A percentile compares a stretch with the other conserved stretches of the same genome.
phyloP scores from a whole-genome alignment of 352 stramenopile species.

The Phytopythium litorale region DNA sequence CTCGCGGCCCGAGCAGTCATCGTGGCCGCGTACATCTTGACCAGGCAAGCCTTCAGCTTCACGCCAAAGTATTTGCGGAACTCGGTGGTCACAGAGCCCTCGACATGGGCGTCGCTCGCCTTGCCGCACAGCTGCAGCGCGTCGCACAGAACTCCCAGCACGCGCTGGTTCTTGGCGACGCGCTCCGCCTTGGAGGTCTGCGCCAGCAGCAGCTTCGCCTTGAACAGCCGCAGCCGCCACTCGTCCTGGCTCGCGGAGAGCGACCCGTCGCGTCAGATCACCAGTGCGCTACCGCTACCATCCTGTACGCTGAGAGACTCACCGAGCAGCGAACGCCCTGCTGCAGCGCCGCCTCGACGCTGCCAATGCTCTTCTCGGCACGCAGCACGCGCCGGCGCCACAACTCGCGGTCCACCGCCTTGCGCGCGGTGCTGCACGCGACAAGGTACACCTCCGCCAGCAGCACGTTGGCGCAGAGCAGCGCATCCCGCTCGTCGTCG shows the following conservation, averaged over 20 bases:
- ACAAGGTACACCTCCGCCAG: conserved; percentile 57
- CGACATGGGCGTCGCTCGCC: conserved; percentile 1
- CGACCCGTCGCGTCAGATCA: background rate
- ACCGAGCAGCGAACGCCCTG: conserved; percentile 16
- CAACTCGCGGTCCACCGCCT: conserved; percentile 40
- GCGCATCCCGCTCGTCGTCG: conserved; percentile 17
- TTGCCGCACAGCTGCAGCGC: conserved; percentile 30
- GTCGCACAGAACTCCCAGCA: conserved; percentile 48
- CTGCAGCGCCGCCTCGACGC: conserved; percentile 17
- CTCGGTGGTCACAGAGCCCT: conserved; percentile 1
- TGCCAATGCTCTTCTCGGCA: conserved; percentile 38
- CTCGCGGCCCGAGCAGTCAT: conserved; percentile 22
- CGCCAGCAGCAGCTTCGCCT: conserved; percentile 50
- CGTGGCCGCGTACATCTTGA: conserved; percentile 47
- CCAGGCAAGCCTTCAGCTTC: conserved; percentile 47
- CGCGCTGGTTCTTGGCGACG: conserved; percentile 24
- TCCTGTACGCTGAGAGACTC: too few relatives aligned
- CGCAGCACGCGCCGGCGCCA: conserved; percentile 46
- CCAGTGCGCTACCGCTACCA: background rate
- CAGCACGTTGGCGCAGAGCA: conserved; percentile 35
- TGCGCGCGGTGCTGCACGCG: conserved; percentile 32
- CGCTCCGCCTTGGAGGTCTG: conserved; percentile 42
- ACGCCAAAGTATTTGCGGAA: conserved; percentile 50
- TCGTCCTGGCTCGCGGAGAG: conserved; percentile 16
- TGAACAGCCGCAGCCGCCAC: conserved; percentile 43